Conservation (phyloP, 441 rosid genomes). For the Melastoma candidum region DNA sequence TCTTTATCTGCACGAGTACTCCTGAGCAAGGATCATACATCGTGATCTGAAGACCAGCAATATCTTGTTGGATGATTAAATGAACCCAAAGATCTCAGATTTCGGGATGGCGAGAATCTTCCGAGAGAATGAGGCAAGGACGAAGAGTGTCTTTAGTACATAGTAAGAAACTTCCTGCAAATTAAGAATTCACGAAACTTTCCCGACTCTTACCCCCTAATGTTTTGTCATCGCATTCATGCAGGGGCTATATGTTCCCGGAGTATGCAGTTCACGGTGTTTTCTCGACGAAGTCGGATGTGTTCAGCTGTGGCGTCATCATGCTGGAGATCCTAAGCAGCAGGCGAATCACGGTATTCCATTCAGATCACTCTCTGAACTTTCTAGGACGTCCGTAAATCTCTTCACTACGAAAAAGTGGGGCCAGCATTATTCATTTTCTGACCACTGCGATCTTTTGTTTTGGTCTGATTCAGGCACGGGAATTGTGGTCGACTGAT, state of each 20-base stretch:
- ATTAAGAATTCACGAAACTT: neutral
- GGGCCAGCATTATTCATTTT: too few relatives aligned
- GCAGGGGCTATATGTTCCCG: slow-evolving; percentile 1
- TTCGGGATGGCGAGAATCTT: slow-evolving; percentile 1
- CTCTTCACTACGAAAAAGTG: too few relatives aligned
- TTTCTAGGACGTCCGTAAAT: slow-evolving; percentile 6
- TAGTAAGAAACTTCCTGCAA: slow-evolving; percentile 1
- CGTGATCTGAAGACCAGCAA: slow-evolving; percentile 1
- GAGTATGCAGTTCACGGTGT: slow-evolving; percentile 1
- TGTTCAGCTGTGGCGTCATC: slow-evolving; percentile 6
- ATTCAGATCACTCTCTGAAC: slow-evolving; percentile 3
- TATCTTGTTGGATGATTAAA: slow-evolving; percentile 4
- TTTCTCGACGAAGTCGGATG: slow-evolving; percentile 5
- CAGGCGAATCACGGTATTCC: slow-evolving; percentile 3
- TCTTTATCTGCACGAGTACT: slow-evolving; percentile 4
- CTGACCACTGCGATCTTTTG: too few relatives aligned
- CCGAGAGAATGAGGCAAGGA: slow-evolving; percentile 3
- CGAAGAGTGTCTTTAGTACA: slow-evolving; percentile 3
- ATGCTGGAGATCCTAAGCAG: slow-evolving; percentile 8
- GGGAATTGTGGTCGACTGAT: slow-evolving; percentile 2
- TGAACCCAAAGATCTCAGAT: slow-evolving; percentile 2
- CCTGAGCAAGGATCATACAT: slow-evolving; percentile 4
- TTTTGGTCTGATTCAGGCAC: neutral
- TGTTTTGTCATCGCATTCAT: neutral
- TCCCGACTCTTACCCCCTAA: neutral